A percentile compares a stretch with the other conserved stretches of the same genome.
Conservation (phyloP, 2,329 filamentous ascomycete genomes). For the Penicillium sp. region DNA sequence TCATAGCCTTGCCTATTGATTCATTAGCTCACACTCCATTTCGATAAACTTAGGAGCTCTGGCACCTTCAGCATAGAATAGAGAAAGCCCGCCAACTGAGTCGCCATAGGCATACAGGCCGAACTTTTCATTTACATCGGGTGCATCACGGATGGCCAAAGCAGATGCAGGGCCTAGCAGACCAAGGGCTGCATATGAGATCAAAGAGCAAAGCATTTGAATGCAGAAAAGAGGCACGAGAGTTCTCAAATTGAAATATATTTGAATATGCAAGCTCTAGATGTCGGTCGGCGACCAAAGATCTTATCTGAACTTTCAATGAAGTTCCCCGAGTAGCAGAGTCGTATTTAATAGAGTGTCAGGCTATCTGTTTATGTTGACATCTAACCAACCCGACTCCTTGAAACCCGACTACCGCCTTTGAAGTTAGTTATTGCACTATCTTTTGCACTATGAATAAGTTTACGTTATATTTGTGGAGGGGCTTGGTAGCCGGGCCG, state of each 20-base stretch:
- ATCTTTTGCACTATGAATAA: neutral
- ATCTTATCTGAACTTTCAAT: neutral
- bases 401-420: no score
- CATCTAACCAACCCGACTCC: no score
- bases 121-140: slow-evolving; percentile 3
- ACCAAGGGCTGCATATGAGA: neutral
- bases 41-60: neutral
- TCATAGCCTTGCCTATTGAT: slow-evolving; percentile 6
- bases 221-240: neutral
- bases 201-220: neutral
- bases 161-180: slow-evolving; percentile 2
- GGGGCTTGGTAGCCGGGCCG: neutral
- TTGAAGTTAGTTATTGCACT: no score
- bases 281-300: neutral
- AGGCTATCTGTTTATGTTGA: no score
- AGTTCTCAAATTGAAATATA: no score
- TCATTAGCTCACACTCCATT: neutral
- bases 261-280: neutral
- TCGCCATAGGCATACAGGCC: slow-evolving; percentile 14
- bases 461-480: neutral
- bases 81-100: slow-evolving; percentile 7
- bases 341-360: neutral
- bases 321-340: neutral
- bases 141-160: neutral
- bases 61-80: slow-evolving; percentile 11